phyloP scores from a whole-genome alignment of 1,139 yeast species.

The Hemisphaericaspora lyxosophila region DNA sequence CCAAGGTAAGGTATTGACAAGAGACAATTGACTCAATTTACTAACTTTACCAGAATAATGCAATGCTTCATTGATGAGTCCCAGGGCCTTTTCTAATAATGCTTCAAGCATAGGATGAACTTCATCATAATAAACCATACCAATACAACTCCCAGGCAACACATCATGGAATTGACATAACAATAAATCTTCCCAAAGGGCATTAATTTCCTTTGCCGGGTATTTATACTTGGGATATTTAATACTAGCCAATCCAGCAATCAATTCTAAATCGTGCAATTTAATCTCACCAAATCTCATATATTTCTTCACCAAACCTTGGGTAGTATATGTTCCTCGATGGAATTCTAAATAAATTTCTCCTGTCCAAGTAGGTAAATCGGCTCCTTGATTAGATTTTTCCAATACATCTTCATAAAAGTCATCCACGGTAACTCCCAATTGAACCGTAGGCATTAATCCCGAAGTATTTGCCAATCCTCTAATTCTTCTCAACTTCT shows the following conservation, averaged over 20 bases:
- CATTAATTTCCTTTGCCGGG: conserved; percentile 66
- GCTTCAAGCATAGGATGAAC: conserved; percentile 76
- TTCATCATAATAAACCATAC: conserved; percentile 88
- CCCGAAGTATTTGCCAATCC: conserved; percentile 83
- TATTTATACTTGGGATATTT: conserved; percentile 54
- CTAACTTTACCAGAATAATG: conserved; percentile 15
- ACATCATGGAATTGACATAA: conserved; percentile 97
- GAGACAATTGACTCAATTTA: conserved; percentile 16
- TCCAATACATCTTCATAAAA: conserved; percentile 69
- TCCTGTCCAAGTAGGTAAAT: conserved; percentile 85
- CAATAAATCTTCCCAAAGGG: conserved; percentile 83
- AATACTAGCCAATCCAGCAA: conserved; percentile 76
- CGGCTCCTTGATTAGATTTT: conserved; percentile 62
- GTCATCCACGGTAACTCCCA: conserved; percentile 75
- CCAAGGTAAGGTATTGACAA: conserved; percentile 70
- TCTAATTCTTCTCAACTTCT: conserved; percentile 85
- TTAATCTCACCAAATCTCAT: conserved; percentile 78
- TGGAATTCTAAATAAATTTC: conserved; percentile 94
- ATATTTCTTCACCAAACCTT: conserved; percentile 77
- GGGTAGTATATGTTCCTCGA: conserved; percentile 95
- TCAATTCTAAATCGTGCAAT: conserved; percentile 80
- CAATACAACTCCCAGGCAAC: conserved; percentile 93
- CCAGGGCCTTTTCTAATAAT: conserved; percentile 53
- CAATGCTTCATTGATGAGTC: conserved; percentile 55
- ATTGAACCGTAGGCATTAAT: conserved; percentile 74